Evolutionary conservation across 306 rosid species (phyloP), one percentile per base, ranked within the genome.

Genomic region (Fragaria nilgerrensis): DNA sequence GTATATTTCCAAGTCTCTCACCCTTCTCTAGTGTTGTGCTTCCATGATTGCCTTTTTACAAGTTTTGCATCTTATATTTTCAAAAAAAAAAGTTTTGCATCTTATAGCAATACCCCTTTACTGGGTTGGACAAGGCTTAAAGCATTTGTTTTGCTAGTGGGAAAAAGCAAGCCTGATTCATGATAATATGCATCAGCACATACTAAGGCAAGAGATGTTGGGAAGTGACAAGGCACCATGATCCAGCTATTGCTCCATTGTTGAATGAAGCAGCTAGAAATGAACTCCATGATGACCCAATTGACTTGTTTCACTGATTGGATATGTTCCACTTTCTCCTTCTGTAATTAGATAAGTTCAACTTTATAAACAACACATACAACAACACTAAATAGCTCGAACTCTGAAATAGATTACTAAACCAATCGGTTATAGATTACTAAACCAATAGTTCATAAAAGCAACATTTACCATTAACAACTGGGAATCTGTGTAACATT

Each of bases 181-280:
- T 36, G 53, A 44, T 3, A 1, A 36, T 59, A 45, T 43, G 36
- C 48, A 27, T 25, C 36, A 41, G 20, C 52, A 23, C 48, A 27
- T 17, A 16, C 7, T 13, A 14, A 37, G 23, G 47, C 65, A 15
- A 25, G 22, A 70, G 76, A 45, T 41, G 73, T 73, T 79, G 82
- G 37, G 74, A 79, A 25, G 59, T 68, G 74, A 73, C 75, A 5
- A 73, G 78, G 78, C 78, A 29, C 68, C 19, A 44, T 20, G 67
- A 78, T 20, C 23, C 74, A 50, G 37, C 37, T 56, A 15, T 55
- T 73, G 67, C 41, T 14, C 76, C 59, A 23, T 41, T 55, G 20
- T 9, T 25, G 68, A 12, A 58, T 61, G 5, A 52, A 74, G 7
- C 67, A 73, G 68, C 43, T 17, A 39, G 56, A 63, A 14, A 17